Percentiles rank a stretch among this genome's conserved stretches.
These are phyloP conservation scores for Gillenia trifoliata DNA, from an alignment of 306 rosid species.

Conservation along the genomic window DNA sequence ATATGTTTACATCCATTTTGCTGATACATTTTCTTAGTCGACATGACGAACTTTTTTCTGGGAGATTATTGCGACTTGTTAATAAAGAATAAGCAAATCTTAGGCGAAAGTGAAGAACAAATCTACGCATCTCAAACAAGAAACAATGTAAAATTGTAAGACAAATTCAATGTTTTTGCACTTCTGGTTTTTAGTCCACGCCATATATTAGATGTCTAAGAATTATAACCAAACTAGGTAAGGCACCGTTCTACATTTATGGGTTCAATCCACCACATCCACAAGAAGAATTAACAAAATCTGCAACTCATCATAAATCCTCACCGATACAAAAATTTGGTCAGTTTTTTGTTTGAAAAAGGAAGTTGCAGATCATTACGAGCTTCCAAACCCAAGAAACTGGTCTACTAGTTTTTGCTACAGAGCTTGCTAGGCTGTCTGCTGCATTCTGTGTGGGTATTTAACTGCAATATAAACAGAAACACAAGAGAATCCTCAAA, in stretches of 20 bases:
- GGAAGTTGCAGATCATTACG: not conserved
- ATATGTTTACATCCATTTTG: not conserved
- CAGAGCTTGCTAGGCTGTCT: slow-evolving; percentile 58
- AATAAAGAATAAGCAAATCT: too few species aligned
- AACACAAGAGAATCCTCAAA: slow-evolving; percentile 14
- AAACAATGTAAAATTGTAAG: not conserved
- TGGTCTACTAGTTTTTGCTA: slow-evolving; percentile 61
- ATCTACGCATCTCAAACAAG: too few species aligned
- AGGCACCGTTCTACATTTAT: not conserved
- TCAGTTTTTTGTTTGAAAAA: not conserved
- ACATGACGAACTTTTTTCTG: too few species aligned
- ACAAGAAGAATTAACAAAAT: not conserved
- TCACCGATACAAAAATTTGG: not conserved
- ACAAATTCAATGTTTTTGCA: not conserved
- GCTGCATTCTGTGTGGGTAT: slow-evolving; percentile 66
- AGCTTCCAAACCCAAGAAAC: slow-evolving; percentile 45
- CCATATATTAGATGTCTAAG: not conserved
- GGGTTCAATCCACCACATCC: not conserved
- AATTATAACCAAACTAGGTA: not conserved
- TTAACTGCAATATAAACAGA: slow-evolving; percentile 49
- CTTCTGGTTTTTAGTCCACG: not conserved
- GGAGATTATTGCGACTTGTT: too few species aligned
- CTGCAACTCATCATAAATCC: not conserved
- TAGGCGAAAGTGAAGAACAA: too few species aligned
- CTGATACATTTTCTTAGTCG: too few species aligned